These are phyloP conservation scores for Daldinia concentrica DNA, from an alignment of 495 filamentous ascomycete genomes.

Conservation along the genomic window DNA sequence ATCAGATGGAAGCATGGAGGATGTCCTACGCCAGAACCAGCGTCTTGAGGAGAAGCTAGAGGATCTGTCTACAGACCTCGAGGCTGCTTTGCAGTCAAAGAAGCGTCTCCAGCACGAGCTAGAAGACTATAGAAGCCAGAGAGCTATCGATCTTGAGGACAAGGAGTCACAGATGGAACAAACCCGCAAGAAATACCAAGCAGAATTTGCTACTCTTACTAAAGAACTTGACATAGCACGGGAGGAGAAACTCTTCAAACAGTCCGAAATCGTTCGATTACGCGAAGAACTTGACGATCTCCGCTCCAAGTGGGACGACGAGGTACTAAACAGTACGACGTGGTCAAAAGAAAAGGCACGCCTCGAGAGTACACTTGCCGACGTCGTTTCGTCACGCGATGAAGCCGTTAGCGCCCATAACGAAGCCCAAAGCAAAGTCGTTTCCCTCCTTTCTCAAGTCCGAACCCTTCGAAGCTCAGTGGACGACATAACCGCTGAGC, in stretches of 20 bases:
- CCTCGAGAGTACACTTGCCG: conserved; percentile 88
- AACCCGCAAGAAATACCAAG: conserved; percentile 95
- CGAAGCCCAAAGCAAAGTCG: conserved; percentile 91
- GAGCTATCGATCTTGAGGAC: conserved; percentile 95
- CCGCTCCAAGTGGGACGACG: conserved; percentile 97
- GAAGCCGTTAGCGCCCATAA: conserved; percentile 94
- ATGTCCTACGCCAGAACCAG: conserved; percentile 88
- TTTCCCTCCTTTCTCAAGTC: conserved; percentile 90
- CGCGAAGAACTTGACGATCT: conserved; percentile 95
- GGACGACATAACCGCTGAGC: conserved; percentile 86
- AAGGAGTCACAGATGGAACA: conserved; percentile 97
- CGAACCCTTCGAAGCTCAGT: conserved; percentile 81
- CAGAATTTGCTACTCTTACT: conserved; percentile 86
- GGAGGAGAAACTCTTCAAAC: conserved; percentile 75
- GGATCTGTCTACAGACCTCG: conserved; percentile 88
- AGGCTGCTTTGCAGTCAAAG: conserved; percentile 86
- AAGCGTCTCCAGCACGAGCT: conserved; percentile 97
- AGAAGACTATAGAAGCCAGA: conserved; percentile 94
- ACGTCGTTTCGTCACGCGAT: conserved; percentile 87
- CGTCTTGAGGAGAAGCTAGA: conserved; percentile 90
- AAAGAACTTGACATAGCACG: conserved; percentile 93
- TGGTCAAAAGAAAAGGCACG: conserved; percentile 98
- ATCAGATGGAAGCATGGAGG: conserved; percentile 88
- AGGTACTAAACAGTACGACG: conserved; percentile 95
- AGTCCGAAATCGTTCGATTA: conserved; percentile 74